These are phyloP conservation scores for Fusarium hostae DNA, from an alignment of 2,329 filamentous ascomycete species.

Conservation along the genomic window DNA sequence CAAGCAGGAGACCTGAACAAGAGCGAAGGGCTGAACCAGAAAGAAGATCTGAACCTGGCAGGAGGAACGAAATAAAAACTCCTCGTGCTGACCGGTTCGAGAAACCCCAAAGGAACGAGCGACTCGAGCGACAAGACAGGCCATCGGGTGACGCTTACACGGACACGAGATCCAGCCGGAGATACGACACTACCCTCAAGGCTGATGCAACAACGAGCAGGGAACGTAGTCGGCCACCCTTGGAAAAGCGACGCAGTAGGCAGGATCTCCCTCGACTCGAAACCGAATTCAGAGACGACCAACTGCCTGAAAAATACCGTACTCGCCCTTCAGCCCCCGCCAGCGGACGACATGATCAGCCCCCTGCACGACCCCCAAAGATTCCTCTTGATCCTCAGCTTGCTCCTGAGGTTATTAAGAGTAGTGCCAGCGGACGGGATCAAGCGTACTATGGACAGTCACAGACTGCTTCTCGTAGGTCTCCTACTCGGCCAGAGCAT, in stretches of 20 bases:
- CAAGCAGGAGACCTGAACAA: slow-evolving; percentile 3
- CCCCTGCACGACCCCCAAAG: slow-evolving; percentile 44
- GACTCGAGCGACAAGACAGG: slow-evolving; percentile 21
- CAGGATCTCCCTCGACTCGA: slow-evolving; percentile 58
- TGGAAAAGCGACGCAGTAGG: slow-evolving; percentile 48
- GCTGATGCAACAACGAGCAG: slow-evolving; percentile 20
- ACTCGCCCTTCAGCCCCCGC: slow-evolving; percentile 52
- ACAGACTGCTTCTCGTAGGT: slow-evolving; percentile 29
- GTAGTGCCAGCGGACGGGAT: slow-evolving; percentile 55
- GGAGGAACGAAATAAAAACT: slow-evolving; percentile 4
- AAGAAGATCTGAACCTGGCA: not conserved
- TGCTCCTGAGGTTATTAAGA: slow-evolving; percentile 57
- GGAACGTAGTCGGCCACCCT: slow-evolving; percentile 38
- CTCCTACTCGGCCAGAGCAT: slow-evolving; percentile 48
- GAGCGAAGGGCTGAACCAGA: slow-evolving; percentile 35
- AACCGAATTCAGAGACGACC: slow-evolving; percentile 51
- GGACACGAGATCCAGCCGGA: slow-evolving; percentile 24
- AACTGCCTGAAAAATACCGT: slow-evolving; percentile 47
- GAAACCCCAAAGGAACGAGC: slow-evolving; percentile 11
- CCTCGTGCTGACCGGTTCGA: slow-evolving; percentile 28
- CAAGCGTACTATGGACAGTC: slow-evolving; percentile 50
- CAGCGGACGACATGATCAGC: slow-evolving; percentile 47
- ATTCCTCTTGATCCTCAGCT: slow-evolving; percentile 50
- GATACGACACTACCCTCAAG: slow-evolving; percentile 33
- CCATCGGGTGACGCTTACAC: slow-evolving; percentile 15